These are phyloP conservation scores for Platanthera guangdongensis DNA, from an alignment of 106 monocot species.

Conservation along the genomic window DNA sequence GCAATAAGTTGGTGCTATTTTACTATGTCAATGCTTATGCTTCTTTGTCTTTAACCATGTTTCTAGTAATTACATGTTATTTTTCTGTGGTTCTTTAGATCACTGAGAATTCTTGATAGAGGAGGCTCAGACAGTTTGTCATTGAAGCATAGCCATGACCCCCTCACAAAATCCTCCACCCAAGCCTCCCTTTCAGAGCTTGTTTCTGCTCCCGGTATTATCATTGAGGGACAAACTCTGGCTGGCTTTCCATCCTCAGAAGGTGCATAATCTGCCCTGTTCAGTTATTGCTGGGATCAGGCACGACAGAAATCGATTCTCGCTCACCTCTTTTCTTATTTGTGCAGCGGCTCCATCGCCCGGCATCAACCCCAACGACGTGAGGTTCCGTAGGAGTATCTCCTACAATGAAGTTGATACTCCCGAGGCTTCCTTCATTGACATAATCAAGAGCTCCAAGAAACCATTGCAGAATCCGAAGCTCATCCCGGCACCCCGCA, in stretches of 20 bases:
- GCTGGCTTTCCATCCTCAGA: constrained; percentile 13
- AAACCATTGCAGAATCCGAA: constrained; percentile 12
- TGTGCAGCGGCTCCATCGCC: background rate
- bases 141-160: background rate
- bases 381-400: constrained; percentile 19
- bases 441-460: constrained; percentile 39
- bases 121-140: background rate
- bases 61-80: background rate
- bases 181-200: constrained; percentile 7
- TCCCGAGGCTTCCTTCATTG: constrained; percentile 60
- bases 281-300: no score
- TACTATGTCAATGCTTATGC: no score
- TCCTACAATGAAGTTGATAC: constrained; percentile 37
- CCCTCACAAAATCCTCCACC: constrained; percentile 12
- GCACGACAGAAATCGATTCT: no score
- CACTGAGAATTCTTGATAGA: constrained; percentile 14
- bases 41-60: background rate
- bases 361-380: background rate
- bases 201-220: background rate
- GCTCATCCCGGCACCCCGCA: constrained; percentile 2
- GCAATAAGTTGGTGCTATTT: background rate
- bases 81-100: background rate
- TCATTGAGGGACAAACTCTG: constrained; percentile 11
- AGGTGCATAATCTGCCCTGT: constrained; percentile 11
- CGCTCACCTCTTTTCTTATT: background rate